Evolutionary conservation across 805 yeast species (phyloP), one percentile per base, ranked within the genome.

Genomic region (Dipodascopsis uninucleata): DNA sequence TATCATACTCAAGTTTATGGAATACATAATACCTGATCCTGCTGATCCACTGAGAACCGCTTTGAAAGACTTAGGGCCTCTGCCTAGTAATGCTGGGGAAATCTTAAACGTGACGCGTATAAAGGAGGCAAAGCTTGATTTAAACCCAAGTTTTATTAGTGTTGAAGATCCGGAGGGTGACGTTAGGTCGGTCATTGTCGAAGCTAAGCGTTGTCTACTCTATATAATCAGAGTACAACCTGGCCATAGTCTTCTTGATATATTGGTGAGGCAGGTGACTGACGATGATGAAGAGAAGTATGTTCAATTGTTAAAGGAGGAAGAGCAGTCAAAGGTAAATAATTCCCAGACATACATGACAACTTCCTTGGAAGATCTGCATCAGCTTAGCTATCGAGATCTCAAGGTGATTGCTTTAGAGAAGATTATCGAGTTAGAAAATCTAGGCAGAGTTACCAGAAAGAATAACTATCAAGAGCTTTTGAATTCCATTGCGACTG

Each of bases 201-300:
- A 86, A 59, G 87, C 84, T 0, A 90, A 90, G 62, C 71, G 95
- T 51, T 82, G 88, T 55, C 67, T 89, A n/a, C 66, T 83, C 12
- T 87, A 87, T 59, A 78, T 90, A 58, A 78, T 89, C 51, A 79
- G 88, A 53, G 85, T 93, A 4, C 97, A 93, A 68, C 72, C 69
- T 36, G 80, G 80, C 21, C 69, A 75, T 1, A 81, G 79, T 52
- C 71, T 90, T 36, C 74, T 82, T 43, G 90, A 84, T 39, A 65
- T 86, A 42, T 63, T 87, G 39, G 71, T 84, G 7, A 75, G 81
- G 3, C 83, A 82, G 2, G 85, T 85, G 24, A 69, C 71, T 28
- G 76, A 81, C 0, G 71, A 70, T 14, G 90, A 90, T 61, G 98
- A 93, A 61, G 64, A 69, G 4, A 70, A 65, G 40, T 88, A 83